Conservation (phyloP, 2,329 filamentous ascomycete species). For the Penicillium aurantiogriseum region DNA sequence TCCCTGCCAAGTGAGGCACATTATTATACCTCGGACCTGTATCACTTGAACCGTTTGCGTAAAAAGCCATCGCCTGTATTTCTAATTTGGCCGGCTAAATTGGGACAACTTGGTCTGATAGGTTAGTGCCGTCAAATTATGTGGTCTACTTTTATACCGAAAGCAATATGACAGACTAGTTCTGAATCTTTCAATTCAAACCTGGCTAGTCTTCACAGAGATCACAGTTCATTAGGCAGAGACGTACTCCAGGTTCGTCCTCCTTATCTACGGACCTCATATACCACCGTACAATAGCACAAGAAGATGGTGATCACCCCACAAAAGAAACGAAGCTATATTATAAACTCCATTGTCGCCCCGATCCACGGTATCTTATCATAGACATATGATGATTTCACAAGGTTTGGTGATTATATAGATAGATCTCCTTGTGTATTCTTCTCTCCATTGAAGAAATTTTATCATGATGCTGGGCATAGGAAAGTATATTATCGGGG, state of each 20-base stretch:
- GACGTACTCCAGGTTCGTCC: neutral
- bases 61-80: neutral
- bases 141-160: neutral
- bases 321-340: neutral
- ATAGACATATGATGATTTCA: constrained; percentile 1
- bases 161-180: neutral
- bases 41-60: neutral
- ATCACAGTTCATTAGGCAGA: neutral
- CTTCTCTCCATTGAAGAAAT: neutral
- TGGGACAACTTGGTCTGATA: neutral
- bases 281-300: neutral
- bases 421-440: neutral
- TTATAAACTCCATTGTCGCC: neutral
- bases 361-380: neutral
- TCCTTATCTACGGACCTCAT: neutral
- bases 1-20: neutral
- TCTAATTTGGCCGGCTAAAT: neutral
- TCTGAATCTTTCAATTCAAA: neutral
- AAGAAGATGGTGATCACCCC: neutral
- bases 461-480: neutral
- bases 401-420: neutral
- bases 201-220: neutral
- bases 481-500: constrained; percentile 15
- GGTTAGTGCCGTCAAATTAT: neutral
- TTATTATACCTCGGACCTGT: neutral